A percentile compares a stretch with the other conserved stretches of the same genome.
Conservation (phyloP, 768 basidiomycete species). For the Lentinula aciculospora region DNA sequence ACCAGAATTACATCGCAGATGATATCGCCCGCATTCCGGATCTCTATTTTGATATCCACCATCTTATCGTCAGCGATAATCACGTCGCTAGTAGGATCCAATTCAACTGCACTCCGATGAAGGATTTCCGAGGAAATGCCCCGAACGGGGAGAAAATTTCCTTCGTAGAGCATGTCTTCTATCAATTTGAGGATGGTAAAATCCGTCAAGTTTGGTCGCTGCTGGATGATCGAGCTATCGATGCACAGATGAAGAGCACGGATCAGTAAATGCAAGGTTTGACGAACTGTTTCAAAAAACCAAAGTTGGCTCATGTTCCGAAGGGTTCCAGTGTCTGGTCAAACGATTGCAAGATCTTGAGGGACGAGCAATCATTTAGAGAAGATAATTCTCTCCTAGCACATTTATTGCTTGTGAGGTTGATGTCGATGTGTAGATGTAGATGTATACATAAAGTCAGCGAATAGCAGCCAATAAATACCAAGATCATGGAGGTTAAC, state of each 20-base stretch:
- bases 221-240: neutral
- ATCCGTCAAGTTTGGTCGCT: slow-evolving; percentile 2
- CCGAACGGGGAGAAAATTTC: slow-evolving; percentile 1
- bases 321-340: too few species aligned
- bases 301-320: too few species aligned
- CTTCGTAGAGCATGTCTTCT: slow-evolving; percentile 2
- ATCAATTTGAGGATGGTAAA: neutral
- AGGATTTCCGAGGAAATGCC: neutral
- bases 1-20: slow-evolving; percentile 5
- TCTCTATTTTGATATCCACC: slow-evolving; percentile 2
- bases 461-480: too few species aligned
- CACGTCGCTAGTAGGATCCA: neutral
- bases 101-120: neutral
- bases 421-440: too few species aligned
- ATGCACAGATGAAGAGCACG: neutral
- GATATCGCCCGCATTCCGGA: slow-evolving; percentile 1
- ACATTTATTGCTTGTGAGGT: neutral
- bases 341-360: too few species aligned
- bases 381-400: too few species aligned
- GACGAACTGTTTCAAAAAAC: too few species aligned
- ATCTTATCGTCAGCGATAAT: neutral
- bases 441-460: too few species aligned
- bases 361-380: too few species aligned
- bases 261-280: neutral
- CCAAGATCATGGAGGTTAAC: neutral